Percentiles rank a stretch among this genome's conserved stretches.
phyloP scores from a whole-genome alignment of 352 stramenopile genomes.

The Proteromonas lacertae region DNA sequence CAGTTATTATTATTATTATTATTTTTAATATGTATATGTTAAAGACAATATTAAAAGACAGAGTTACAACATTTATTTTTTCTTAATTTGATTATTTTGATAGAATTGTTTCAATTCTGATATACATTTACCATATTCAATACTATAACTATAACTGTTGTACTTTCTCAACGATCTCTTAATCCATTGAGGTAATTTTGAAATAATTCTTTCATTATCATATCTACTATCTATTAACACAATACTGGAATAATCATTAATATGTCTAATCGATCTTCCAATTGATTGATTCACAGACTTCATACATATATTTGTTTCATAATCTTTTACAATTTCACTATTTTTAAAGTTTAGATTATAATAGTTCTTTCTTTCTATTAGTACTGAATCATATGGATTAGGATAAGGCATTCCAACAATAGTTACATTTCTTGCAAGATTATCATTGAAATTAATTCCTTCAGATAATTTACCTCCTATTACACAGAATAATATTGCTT shows the following conservation, averaged over 20 bases:
- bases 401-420: conserved; percentile 92
- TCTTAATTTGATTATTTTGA: no score
- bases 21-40: no score
- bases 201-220: conserved; percentile 12
- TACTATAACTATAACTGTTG: no score
- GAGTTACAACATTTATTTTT: no score
- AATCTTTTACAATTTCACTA: neutral
- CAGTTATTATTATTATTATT: no score
- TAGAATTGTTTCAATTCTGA: no score
- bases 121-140: no score
- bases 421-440: conserved; percentile 72
- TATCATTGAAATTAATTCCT: conserved; percentile 97
- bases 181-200: conserved; percentile 18
- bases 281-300: conserved; percentile 94
- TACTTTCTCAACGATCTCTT: no score
- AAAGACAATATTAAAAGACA: no score
- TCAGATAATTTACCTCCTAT: conserved; percentile 96
- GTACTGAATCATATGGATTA: conserved; percentile 64
- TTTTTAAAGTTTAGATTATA: conserved; percentile 23
- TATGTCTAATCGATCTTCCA: conserved; percentile 81
- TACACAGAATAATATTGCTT: conserved; percentile 66
- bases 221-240: conserved; percentile 79
- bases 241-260: conserved; percentile 77
- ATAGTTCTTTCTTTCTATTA: conserved; percentile 83
- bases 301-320: conserved; percentile 62